phyloP scores from a whole-genome alignment of 257 asterid species.

The Lithospermum erythrorhizon region DNA sequence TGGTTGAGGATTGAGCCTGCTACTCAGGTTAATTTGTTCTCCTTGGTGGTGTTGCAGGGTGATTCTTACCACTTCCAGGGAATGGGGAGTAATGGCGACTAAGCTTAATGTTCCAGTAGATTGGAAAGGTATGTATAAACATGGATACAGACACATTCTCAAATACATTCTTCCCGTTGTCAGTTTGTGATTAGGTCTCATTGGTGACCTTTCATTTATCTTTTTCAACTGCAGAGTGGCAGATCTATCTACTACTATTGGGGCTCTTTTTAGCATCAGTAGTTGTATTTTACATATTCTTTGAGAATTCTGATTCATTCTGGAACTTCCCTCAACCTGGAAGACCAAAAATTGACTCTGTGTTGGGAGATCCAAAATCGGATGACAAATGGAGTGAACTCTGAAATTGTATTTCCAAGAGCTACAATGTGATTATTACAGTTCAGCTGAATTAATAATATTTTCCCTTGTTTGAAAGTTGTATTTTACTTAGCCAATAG shows the following conservation, averaged over 20 bases:
- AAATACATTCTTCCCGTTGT: not conserved
- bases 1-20: constrained; percentile 85
- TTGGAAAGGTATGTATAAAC: constrained; percentile 70
- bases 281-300: constrained; percentile 61
- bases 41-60: constrained; percentile 97
- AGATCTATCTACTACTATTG: constrained; percentile 61
- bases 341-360: constrained; percentile 29
- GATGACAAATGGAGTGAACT: constrained; percentile 44
- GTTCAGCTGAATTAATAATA: no score
- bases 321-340: constrained; percentile 84
- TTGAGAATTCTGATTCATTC: constrained; percentile 75
- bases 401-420: no score
- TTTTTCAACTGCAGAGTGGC: constrained; percentile 67
- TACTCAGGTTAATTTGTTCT: constrained; percentile 64
- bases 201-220: not conserved
- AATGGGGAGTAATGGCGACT: constrained; percentile 84
- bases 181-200: not conserved
- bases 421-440: no score
- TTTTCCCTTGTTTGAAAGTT: not conserved
- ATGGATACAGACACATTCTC: not conserved
- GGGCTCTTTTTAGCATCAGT: constrained; percentile 86
- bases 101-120: constrained; percentile 80
- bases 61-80: constrained; percentile 61
- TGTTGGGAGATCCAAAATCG: constrained; percentile 37
- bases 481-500: not conserved